phyloP scores from a whole-genome alignment of 1,284 basidiomycete species.

The Ceratobasidium sp. region DNA sequence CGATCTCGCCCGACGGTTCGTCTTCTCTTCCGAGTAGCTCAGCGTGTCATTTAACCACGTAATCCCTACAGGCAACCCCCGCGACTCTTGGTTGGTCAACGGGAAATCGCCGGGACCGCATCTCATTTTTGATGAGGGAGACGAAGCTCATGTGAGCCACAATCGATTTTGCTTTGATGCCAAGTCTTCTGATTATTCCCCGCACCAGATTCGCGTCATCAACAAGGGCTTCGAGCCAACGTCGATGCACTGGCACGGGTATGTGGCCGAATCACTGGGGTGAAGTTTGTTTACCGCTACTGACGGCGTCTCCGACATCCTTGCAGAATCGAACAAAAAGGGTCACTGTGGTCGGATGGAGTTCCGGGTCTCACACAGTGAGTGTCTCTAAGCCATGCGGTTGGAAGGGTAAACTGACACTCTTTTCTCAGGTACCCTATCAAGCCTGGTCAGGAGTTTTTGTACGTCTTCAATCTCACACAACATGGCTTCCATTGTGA shows the following conservation, averaged over 20 bases:
- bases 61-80: neutral
- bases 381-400: neutral
- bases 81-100: slow-evolving; percentile 18
- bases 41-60: neutral
- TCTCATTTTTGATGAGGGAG: slow-evolving; percentile 35
- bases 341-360: slow-evolving; percentile 42
- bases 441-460: neutral
- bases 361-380: slow-evolving; percentile 42
- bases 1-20: slow-evolving; percentile 19
- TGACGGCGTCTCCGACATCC: neutral
- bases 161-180: neutral
- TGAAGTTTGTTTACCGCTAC: neutral
- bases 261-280: neutral
- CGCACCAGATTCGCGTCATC: slow-evolving; percentile 5
- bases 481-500: slow-evolving; percentile 26
- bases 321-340: slow-evolving; percentile 39
- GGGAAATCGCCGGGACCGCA: slow-evolving; percentile 40
- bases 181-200: neutral
- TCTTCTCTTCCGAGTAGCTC: no score
- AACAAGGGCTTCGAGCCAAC: slow-evolving; percentile 30
- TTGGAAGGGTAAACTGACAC: neutral
- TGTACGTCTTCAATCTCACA: slow-evolving; percentile 24
- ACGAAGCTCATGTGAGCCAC: slow-evolving; percentile 28
- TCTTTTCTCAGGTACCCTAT: slow-evolving; percentile 27
- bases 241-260: slow-evolving; percentile 33